Base-by-base conservation (phyloP, 176 grass and related monocot genomes). In the Dendrocalamus sinicus region DNA sequence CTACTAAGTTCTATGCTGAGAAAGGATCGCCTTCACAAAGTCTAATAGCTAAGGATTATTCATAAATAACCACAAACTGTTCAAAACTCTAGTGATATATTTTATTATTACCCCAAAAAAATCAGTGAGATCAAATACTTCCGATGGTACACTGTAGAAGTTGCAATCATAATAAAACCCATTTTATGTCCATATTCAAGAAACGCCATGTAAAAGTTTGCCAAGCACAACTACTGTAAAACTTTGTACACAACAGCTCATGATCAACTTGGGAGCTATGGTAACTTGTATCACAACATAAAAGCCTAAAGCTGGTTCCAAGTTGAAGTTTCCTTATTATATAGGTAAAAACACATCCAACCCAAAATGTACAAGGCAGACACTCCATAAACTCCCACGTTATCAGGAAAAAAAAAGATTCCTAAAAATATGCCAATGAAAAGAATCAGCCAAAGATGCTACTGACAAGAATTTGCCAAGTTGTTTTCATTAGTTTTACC, bases 401-500 rank as follows among this genome's bases (percentile, higher is more conserved):
- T 75, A 65, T 51, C 14, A 52, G 20, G 58, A 74, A 19, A 12
- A 40, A 41, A 8, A 23, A 26, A 72, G 12, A 4, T 30, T 67
- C 20, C 17, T 68, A 12, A 35, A 57, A 39, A 76, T 28, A 77
- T 75, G 11, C 19, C 22, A 14, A 14, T 14, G 61, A 26, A 67
- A 32, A 67, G 14, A 74, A 73, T 72, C 11, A 17, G 67, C 13
- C 35, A 48, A 78, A 72, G 19, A 83, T 41, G 5, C 41, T 32
- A 13, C 13, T 44, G 30, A 35, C 1, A 44, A 70, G 44, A 85
- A 67, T 40, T 47, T 32, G 11, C 20, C 13, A 19, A 80, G 16
- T 24, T 28, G 8, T 13, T 67, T 82, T 28, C 2, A 77, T 12
- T 63, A 53, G 46, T 28, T 52, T 81, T 86, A 98, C 93, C 91